Conservation (phyloP, 495 filamentous ascomycete genomes). For the Pseudevernia furfuracea region DNA sequence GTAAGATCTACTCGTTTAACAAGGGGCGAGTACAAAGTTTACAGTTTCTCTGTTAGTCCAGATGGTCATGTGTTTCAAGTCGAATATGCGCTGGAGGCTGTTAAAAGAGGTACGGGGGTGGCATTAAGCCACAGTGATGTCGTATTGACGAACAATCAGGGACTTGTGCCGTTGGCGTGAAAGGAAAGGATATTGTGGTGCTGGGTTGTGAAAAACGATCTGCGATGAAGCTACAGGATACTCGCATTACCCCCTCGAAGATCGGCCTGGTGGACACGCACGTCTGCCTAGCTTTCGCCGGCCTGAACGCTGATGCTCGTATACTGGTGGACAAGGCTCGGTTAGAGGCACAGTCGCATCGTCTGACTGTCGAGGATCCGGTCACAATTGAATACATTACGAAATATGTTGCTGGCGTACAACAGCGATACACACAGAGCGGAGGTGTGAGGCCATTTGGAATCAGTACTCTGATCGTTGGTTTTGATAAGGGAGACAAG, state of each 20-base stretch:
- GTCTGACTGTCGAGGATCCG: slow-evolving; percentile 95
- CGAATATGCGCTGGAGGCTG: slow-evolving; percentile 97
- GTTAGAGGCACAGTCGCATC: slow-evolving; percentile 93
- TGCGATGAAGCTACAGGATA: slow-evolving; percentile 98
- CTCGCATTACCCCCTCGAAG: slow-evolving; percentile 96
- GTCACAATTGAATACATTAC: slow-evolving; percentile 98
- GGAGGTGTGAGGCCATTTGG: slow-evolving; percentile 96
- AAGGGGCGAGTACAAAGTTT: slow-evolving; percentile 8
- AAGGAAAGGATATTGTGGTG: slow-evolving; percentile 89
- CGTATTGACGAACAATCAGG: slow-evolving; percentile 42
- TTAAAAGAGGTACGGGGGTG: slow-evolving; percentile 75
- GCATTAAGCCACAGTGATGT: neutral
- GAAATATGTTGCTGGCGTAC: slow-evolving; percentile 93
- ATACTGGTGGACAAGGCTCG: slow-evolving; percentile 97
- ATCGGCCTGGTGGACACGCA: slow-evolving; percentile 91
- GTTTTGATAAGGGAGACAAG: slow-evolving; percentile 86
- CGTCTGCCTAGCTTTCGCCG: slow-evolving; percentile 93
- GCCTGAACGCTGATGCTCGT: slow-evolving; percentile 92
- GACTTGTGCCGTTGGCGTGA: slow-evolving; percentile 96
- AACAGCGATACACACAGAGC: slow-evolving; percentile 97
- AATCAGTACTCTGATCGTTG: slow-evolving; percentile 93
- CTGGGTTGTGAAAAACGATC: slow-evolving; percentile 97
- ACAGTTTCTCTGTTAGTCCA: slow-evolving; percentile 49
- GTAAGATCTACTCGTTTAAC: slow-evolving; percentile 35
- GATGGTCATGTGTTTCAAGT: slow-evolving; percentile 99